Evolutionary conservation across 2,329 filamentous ascomycete genomes (phyloP), one percentile per base, ranked within the genome.

Genomic region (Stachybotrys chlorohalonatus): DNA sequence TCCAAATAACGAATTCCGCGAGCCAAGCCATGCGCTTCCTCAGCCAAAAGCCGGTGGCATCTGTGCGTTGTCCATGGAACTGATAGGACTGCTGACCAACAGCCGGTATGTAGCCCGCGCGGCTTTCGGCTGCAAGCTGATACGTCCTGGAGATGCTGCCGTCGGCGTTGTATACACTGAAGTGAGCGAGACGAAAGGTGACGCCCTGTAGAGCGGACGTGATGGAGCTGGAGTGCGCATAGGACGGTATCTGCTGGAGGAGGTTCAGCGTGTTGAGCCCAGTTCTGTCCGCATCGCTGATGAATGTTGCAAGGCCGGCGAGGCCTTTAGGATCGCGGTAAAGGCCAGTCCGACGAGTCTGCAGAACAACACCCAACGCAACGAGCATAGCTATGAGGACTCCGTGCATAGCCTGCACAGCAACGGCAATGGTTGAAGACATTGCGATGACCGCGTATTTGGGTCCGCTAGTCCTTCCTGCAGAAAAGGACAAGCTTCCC

Each of bases 391-490:
- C 46, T 2, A 24, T 6, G 8, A 47, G 15, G n/a, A 47, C 3
- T 30, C 48, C 48, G n/a, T 50, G 48, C 11, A 50, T 2, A 8
- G 31, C 48, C 32, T 54, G 52, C 11, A n/a, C 50, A 11, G 31
- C 47, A n/a, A 42, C 5, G 8, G 52, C 52, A 11, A 54, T 31
- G 15, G 2, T 31, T 5, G 11, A 2, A 31, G n/a, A 49, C 13
- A 54, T 50, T 11, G 48, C 7, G 11, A 54, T 42, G 16, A 48
- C 31, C 5, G 52, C 52, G 45, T 50, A 54, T 13, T 42, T 54
- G 15, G 52, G 39, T 17, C 31, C 52, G 9, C 11, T 45, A 9
- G 5, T 45, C 31, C 31, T 48, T 50, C 52, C 47, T 15, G 24
- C 7, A 9, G 52, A 54, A 47, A 54, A 50, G 16, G 47, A 45